Conservation (phyloP, 805 yeast genomes). For the Monosporozyma solicola region DNA sequence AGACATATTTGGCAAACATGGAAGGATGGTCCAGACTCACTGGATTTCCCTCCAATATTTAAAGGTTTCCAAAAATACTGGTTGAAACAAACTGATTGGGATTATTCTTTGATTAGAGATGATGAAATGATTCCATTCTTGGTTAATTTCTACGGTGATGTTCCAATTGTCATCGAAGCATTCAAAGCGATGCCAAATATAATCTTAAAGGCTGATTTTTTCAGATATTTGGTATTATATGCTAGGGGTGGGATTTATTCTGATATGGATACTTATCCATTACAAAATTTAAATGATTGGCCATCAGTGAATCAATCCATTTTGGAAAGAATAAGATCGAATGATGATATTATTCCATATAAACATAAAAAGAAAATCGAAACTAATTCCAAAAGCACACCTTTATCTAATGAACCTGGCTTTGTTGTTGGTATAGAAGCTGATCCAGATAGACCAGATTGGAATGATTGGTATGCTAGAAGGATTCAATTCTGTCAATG, state of each 20-base stretch:
- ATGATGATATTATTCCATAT: not conserved
- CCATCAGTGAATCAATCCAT: conserved; percentile 37
- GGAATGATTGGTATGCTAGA: conserved; percentile 89
- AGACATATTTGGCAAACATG: conserved; percentile 90
- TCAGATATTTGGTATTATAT: conserved; percentile 74
- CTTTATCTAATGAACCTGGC: conserved; percentile 41
- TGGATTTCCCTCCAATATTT: conserved; percentile 46
- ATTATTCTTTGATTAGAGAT: conserved; percentile 70
- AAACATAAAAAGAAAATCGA: not conserved
- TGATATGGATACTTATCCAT: conserved; percentile 76
- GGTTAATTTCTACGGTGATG: conserved; percentile 48
- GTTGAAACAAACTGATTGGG: conserved; percentile 36
- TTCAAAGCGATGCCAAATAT: conserved; percentile 68
- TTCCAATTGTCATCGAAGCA: conserved; percentile 72
- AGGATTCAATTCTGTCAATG: conserved; percentile 94
- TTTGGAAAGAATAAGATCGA: not conserved
- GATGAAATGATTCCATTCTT: conserved; percentile 49
- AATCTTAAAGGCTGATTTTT: conserved; percentile 87
- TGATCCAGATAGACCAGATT: conserved; percentile 91
- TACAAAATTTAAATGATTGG: conserved; percentile 73
- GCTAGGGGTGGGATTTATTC: conserved; percentile 93
- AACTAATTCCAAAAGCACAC: not conserved
- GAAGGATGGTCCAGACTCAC: conserved; percentile 59
- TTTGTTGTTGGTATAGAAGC: conserved; percentile 89
- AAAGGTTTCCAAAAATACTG: conserved; percentile 49